Base-by-base conservation (phyloP, 495 filamentous ascomycete genomes). In the Filosporella fistucella region DNA sequence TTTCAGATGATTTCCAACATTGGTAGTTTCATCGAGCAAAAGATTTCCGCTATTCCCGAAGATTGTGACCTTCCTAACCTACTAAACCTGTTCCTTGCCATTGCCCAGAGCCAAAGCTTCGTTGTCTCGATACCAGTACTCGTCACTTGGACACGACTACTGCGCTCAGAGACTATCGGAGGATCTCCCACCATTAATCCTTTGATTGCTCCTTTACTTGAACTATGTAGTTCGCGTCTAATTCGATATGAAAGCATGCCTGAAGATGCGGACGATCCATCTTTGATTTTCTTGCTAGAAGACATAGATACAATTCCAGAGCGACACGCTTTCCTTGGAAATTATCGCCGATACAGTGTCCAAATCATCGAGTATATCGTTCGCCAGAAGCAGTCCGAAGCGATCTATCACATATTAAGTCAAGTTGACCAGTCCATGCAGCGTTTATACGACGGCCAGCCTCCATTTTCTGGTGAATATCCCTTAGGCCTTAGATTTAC, bases 221-320 rank as follows among this genome's bases (percentile, higher is more conserved):
- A 88, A 55, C 78, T 86, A 24, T 93, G 87, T 66, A 90, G 84
- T 62, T 71, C 75, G 34, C 72, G 88, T 30, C 67, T 95, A 43
- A 70, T 91, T 44, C 83, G 88, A 42, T 98, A 93, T 69, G 91
- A 96, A 60, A 77, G 68, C 54, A 76, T 96, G 18, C 85, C 89
- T 0, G 77, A 86, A 42, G 86, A 94, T 50, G 85, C 82, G 0
- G 78, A 88, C 13, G 81, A 96, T 61, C 78, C 85, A 7, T 88
- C 84, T 12, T 75, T 91, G 23, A 67, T 88, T 28, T 90, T 95
- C 49, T 75, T 99, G 6, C 67, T 87, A 41, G 89, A 96, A 51
- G 93, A 99, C 61, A 88, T 96, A 25, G 94, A 97, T 63, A 96
- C 93, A 0, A 73, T 91, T 24, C 94, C 94, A 1, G 94, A 99